These are phyloP conservation scores for Trametes elegans DNA, from an alignment of 768 basidiomycete species.

Conservation along the genomic window DNA sequence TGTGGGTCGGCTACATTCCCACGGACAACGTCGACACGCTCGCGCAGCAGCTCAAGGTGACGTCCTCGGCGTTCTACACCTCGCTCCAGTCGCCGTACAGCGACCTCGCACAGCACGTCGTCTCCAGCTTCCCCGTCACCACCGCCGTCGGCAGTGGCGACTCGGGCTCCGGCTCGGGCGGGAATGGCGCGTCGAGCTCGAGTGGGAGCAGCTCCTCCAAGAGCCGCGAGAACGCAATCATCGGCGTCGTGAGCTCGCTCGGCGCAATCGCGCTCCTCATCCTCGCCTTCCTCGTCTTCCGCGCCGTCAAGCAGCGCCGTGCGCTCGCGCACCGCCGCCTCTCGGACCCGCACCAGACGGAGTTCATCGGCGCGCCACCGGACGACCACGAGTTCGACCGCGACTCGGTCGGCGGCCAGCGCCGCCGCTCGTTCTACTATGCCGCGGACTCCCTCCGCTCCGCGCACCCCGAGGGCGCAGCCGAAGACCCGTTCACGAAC, in stretches of 20 bases:
- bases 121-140: slow-evolving; percentile 61
- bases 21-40: slow-evolving; percentile 52
- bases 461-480: slow-evolving; percentile 34
- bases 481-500: slow-evolving; percentile 35
- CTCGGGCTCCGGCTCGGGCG: slow-evolving; percentile 25
- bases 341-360: slow-evolving; percentile 44
- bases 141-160: slow-evolving; percentile 32
- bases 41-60: slow-evolving; percentile 59
- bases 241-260: slow-evolving; percentile 83
- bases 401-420: slow-evolving; percentile 69
- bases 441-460: slow-evolving; percentile 81
- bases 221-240: slow-evolving; percentile 79
- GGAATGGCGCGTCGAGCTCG: slow-evolving; percentile 16
- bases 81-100: slow-evolving; percentile 41
- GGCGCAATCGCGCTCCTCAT: slow-evolving; percentile 76
- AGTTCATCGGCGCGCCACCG: slow-evolving; percentile 46
- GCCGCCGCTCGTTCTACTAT: slow-evolving; percentile 80
- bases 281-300: slow-evolving; percentile 68
- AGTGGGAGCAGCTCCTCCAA: slow-evolving; percentile 33
- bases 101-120: slow-evolving; percentile 64
- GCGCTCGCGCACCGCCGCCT: slow-evolving; percentile 72
- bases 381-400: slow-evolving; percentile 76
- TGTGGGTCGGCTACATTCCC: slow-evolving; percentile 74
- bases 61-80: slow-evolving; percentile 64
- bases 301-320: slow-evolving; percentile 62